Evolutionary conservation across 805 yeast species (phyloP).

Genomic region (Saccharomycopsis capsularis): DNA sequence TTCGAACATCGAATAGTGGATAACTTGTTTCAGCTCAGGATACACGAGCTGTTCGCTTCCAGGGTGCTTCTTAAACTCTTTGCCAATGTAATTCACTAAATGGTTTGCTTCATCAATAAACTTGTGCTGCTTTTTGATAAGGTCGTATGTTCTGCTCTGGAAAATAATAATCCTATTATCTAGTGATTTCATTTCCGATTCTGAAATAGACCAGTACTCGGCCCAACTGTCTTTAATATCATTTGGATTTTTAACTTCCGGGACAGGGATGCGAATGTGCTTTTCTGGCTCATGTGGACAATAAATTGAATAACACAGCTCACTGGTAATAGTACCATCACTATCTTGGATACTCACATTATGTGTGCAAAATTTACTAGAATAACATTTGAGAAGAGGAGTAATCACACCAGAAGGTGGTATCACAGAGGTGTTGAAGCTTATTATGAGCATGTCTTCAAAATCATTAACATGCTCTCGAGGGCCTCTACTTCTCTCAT

Average conservation of each 20-base stretch:
- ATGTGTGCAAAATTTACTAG: not conserved
- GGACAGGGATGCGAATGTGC: not conserved
- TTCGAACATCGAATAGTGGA: constrained; percentile 15
- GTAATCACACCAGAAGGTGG: constrained; percentile 14
- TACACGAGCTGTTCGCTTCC: constrained; percentile 4
- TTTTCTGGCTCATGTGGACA: constrained; percentile 16
- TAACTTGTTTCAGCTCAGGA: constrained; percentile 9
- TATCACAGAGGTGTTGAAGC: not conserved
- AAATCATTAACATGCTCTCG: not conserved
- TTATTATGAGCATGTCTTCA: constrained; percentile 3
- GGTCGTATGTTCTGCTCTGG: constrained; percentile 20
- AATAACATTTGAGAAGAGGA: constrained; percentile 10
- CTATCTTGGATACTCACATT: not conserved
- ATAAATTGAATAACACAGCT: constrained; percentile 14
- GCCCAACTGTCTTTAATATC: constrained; percentile 12
- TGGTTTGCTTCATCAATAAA: constrained; percentile 14
- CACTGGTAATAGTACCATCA: not conserved
- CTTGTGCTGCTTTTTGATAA: constrained; percentile 17
- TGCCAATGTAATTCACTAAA: constrained; percentile 15
- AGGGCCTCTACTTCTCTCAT: not conserved
- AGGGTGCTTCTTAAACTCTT: constrained; percentile 4
- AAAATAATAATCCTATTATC: constrained; percentile 8
- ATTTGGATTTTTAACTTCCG: constrained; percentile 3
- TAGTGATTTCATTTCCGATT: not conserved
- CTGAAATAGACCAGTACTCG: constrained; percentile 14